Evolutionary conservation across 257 asterid species (phyloP).

Genomic region (Penstemon barbatus): DNA sequence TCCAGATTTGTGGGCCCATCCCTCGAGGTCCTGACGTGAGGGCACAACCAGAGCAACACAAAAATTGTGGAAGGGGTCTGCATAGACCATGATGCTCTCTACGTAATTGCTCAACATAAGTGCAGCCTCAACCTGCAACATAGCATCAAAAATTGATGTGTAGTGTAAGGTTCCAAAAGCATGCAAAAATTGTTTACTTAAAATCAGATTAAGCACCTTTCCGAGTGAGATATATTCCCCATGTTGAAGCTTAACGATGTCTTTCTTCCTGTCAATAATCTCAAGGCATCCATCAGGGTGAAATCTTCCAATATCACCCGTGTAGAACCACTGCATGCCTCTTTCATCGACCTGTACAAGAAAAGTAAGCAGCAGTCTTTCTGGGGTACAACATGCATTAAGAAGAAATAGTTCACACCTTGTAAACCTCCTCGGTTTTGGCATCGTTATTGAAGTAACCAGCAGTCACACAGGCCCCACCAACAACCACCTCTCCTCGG

Average conservation of each 20-base stretch:
- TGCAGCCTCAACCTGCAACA: constrained; percentile 83
- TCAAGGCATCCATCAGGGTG: constrained; percentile 93
- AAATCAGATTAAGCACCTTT: constrained; percentile 46
- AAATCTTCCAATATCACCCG: constrained; percentile 88
- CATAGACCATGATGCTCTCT: constrained; percentile 69
- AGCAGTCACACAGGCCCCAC: constrained; percentile 86
- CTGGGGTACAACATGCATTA: constrained; percentile 10
- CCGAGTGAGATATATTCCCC: constrained; percentile 94
- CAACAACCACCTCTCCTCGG: constrained; percentile 84
- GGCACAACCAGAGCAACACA: constrained; percentile 88
- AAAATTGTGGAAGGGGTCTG: constrained; percentile 79
- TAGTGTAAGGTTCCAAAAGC: constrained; percentile 8
- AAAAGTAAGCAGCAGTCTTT: constrained; percentile 20
- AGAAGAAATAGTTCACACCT: constrained; percentile 39
- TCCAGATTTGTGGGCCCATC: constrained; percentile 82
- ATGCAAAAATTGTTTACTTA: no score
- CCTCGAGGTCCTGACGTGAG: constrained; percentile 59
- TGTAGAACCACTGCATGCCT: constrained; percentile 91
- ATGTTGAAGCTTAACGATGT: constrained; percentile 89
- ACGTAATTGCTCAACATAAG: constrained; percentile 57
- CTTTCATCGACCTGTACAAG: constrained; percentile 71
- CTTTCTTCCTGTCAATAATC: constrained; percentile 90
- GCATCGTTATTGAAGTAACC: constrained; percentile 83
- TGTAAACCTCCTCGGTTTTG: constrained; percentile 76
- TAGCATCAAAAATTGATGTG: constrained; percentile 20